phyloP scores from a whole-genome alignment of 495 filamentous ascomycete species.

The Xylaria castorea region DNA sequence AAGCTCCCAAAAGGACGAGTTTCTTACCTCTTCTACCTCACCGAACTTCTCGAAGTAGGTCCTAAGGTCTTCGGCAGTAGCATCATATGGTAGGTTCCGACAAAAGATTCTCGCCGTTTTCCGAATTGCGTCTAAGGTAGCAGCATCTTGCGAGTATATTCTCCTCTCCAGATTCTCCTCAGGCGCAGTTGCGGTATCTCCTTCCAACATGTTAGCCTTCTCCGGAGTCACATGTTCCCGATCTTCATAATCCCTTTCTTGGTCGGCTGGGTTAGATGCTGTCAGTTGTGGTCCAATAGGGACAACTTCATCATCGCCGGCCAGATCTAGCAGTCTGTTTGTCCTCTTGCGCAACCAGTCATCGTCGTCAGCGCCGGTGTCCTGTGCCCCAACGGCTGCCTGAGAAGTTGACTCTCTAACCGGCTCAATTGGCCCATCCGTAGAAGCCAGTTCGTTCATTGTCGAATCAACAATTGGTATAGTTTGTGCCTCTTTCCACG shows the following conservation, averaged over 20 bases:
- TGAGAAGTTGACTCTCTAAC: constrained; percentile 24
- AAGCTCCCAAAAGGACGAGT: background rate
- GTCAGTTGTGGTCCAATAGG: constrained; percentile 35
- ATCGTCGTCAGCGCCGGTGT: constrained; percentile 60
- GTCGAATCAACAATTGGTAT: background rate
- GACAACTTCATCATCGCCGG: constrained; percentile 62
- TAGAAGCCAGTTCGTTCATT: background rate
- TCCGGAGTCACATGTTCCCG: background rate
- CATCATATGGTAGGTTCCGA: constrained; percentile 84
- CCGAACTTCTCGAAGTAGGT: constrained; percentile 74
- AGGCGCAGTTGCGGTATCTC: constrained; percentile 36
- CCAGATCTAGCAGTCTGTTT: constrained; percentile 84
- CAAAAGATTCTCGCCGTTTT: constrained; percentile 79
- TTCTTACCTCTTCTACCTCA: constrained; percentile 82
- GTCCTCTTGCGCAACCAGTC: constrained; percentile 95
- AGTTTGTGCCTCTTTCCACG: background rate
- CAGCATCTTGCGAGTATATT: constrained; percentile 42
- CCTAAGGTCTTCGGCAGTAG: constrained; percentile 78
- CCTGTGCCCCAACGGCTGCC: background rate
- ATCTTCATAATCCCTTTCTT: background rate
- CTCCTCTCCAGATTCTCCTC: constrained; percentile 36
- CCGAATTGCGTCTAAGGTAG: constrained; percentile 55
- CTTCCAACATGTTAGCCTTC: constrained; percentile 24
- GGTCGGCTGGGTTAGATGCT: constrained; percentile 9
- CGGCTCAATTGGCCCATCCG: background rate